Base-by-base conservation (phyloP, 805 yeast genomes). In the Barnettozyma californica region DNA sequence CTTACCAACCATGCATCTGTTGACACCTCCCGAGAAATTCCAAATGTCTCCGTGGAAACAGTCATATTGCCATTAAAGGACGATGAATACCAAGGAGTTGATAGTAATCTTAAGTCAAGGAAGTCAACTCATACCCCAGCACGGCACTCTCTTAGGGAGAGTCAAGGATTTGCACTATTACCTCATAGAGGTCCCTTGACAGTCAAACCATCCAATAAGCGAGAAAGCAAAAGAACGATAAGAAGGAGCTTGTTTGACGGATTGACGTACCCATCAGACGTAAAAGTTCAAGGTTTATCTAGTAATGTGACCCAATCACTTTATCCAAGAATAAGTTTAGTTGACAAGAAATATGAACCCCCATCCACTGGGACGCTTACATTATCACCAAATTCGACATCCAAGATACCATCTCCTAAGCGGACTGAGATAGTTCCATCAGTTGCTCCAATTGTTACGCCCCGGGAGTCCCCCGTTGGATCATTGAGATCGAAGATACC, bases 131-230 rank as follows among this genome's bases (percentile, higher is more conserved):
- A 52, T n/a, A 54, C 57, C 0, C 54, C 60, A 9, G 58, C 62
- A 4, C 53, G 60, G 5, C 53, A 40, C 29, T 48, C 53, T 9
- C 51, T 58, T 18, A 49, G 65, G 16, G 63, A 60, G 36, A 62
- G 62, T 25, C 61, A 59, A 46, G 65, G 66, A 0, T 63, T 64
- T 55, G 66, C 65, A 5, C 46, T 62, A 8, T 42, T 64, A 29
- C 67, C 68, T 0, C 62, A 60, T 10, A 55, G 63, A 49, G 65
- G 55, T 23, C 66, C 67, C 1, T 45, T 64, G 26, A 60, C 62
- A 1, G 58, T 62, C 11, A 63, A 64, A 41, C 57, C 65, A 9
- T 53, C 56, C 2, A 57, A 59, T 45, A 59, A 58, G 47, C 26
- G 25, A 9, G 46, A 45, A 13, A 47, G 37, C 1, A 31, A 35